Evolutionary conservation across 2,329 filamentous ascomycete species (phyloP).

Genomic region (Cladosporium phlei): DNA sequence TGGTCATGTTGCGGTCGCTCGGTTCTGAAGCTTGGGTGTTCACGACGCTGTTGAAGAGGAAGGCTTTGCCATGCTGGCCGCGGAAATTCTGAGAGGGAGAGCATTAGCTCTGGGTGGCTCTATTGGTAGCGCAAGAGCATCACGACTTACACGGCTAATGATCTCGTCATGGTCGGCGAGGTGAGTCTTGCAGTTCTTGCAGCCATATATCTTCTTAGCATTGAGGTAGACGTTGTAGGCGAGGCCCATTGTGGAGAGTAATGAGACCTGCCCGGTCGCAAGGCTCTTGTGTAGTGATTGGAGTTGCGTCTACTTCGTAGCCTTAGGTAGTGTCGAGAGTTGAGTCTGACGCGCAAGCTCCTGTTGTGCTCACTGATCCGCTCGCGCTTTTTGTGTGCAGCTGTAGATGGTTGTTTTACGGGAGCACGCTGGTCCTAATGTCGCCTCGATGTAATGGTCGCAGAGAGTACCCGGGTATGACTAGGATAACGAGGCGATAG

Average conservation of each 20-base stretch:
- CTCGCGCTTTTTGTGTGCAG: no score
- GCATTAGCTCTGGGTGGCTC: constrained; percentile 13
- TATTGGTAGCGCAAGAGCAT: no score
- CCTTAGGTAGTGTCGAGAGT: neutral
- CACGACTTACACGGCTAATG: constrained; percentile 74
- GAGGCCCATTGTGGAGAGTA: constrained; percentile 28
- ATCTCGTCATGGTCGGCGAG: constrained; percentile 94
- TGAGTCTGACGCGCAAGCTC: no score
- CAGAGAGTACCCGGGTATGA: no score
- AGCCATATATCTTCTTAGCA: constrained; percentile 72
- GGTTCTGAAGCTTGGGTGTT: constrained; percentile 80
- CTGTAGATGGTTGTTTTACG: no score
- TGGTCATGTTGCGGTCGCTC: constrained; percentile 97
- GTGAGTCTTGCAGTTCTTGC: constrained; percentile 93
- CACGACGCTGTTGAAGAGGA: constrained; percentile 90
- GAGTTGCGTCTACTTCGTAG: no score
- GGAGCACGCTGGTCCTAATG: no score
- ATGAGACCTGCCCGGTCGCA: constrained; percentile 3
- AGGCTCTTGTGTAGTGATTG: no score
- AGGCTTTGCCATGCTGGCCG: constrained; percentile 96
- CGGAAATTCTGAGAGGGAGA: constrained; percentile 77
- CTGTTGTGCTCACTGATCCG: no score
- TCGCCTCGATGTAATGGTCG: no score
- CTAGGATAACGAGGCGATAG: no score
- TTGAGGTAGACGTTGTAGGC: constrained; percentile 55